phyloP scores from a whole-genome alignment of 139 green algal species.

The Picochlorum costavermella region DNA sequence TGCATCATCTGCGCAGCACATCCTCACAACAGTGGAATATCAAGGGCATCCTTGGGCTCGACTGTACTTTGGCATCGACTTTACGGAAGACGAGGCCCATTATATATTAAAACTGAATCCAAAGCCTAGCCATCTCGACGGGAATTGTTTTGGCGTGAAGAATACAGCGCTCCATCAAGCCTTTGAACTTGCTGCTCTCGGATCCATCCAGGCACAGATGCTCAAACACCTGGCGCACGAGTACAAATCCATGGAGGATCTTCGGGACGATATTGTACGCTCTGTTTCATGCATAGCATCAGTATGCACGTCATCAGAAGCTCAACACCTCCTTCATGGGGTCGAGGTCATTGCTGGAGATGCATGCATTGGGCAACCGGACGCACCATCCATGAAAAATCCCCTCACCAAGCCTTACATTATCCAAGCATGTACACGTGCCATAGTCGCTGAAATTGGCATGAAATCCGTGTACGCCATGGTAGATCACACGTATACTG shows the following conservation, averaged over 20 bases:
- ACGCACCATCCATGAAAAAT: too few species aligned
- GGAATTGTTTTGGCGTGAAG: neutral
- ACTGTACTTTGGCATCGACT: neutral
- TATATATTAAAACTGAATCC: neutral
- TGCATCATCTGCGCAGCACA: neutral
- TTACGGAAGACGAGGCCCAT: neutral
- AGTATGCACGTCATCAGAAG: too few species aligned
- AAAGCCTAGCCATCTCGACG: neutral
- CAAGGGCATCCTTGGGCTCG: neutral
- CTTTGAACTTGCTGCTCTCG: neutral
- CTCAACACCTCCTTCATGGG: too few species aligned
- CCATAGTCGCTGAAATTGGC: too few species aligned
- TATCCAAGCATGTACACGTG: too few species aligned
- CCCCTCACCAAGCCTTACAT: too few species aligned
- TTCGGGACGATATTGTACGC: too few species aligned
- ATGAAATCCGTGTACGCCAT: too few species aligned
- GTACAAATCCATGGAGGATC: neutral
- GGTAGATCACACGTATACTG: too few species aligned
- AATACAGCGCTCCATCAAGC: neutral
- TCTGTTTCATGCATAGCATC: too few species aligned
- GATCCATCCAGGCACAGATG: neutral
- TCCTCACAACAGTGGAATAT: slow-evolving; percentile 2
- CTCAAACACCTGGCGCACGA: neutral
- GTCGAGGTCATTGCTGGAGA: too few species aligned
- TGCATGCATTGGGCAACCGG: too few species aligned